These are phyloP conservation scores for Nephromyces sp. DNA, from an alignment of 169 alveolate species.

Conservation along the genomic window DNA sequence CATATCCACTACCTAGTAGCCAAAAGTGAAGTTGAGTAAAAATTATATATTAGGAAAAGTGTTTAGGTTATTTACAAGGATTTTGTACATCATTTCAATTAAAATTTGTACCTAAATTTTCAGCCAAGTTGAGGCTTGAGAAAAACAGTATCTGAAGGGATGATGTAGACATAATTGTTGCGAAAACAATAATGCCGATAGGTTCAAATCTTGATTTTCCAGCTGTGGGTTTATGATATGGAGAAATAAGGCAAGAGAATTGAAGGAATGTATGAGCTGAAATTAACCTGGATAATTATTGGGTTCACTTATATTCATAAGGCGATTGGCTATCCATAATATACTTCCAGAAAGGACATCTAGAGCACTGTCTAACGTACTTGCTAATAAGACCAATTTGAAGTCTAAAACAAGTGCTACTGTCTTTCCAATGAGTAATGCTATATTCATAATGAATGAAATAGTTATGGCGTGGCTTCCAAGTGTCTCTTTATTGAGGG, in stretches of 20 bases:
- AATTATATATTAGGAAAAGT: too few relatives aligned
- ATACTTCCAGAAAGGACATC: background rate
- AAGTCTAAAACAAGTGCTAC: background rate
- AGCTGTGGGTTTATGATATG: background rate
- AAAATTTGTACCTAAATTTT: too few relatives aligned
- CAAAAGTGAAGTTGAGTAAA: too few relatives aligned
- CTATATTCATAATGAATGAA: background rate
- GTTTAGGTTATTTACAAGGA: too few relatives aligned
- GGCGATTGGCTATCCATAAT: background rate
- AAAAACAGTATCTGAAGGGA: background rate
- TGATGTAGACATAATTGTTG: constrained; percentile 5
- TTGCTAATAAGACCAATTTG: background rate
- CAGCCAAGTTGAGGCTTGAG: background rate
- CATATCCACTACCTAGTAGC: too few relatives aligned
- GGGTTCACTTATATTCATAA: background rate
- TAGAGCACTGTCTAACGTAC: background rate
- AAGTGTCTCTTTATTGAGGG: background rate
- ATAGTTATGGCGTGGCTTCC: background rate
- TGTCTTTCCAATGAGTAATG: background rate
- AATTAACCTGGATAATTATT: background rate
- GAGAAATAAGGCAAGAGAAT: background rate
- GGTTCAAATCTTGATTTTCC: constrained; percentile 7
- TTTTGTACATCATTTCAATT: too few relatives aligned
- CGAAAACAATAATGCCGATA: constrained; percentile 1
- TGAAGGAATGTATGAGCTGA: background rate